phyloP scores from a whole-genome alignment of 1,139 yeast genomes.

The Debaryomycetaceae sp. region DNA sequence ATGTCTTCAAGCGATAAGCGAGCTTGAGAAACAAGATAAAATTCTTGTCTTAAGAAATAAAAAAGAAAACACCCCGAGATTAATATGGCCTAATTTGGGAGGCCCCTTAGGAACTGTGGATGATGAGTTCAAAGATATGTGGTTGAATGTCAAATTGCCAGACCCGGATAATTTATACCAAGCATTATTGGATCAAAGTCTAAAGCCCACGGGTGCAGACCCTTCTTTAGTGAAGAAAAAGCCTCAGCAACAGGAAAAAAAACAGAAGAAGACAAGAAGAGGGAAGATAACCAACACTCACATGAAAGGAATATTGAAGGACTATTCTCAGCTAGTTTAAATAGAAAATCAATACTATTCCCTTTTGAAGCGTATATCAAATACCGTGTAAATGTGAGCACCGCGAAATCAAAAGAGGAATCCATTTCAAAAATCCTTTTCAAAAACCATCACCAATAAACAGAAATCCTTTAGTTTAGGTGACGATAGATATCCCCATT shows the following conservation, averaged over 20 bases:
- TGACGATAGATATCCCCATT: neutral
- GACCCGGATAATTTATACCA: conserved; percentile 73
- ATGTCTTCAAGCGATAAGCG: conserved; percentile 74
- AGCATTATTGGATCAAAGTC: conserved; percentile 73
- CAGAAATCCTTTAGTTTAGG: neutral
- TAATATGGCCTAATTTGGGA: conserved; percentile 86
- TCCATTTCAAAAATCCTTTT: neutral
- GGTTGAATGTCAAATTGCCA: conserved; percentile 80
- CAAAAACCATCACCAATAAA: neutral
- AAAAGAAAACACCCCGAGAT: conserved; percentile 86
- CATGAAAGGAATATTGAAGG: conserved; percentile 92
- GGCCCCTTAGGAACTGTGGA: conserved; percentile 74
- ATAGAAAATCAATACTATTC: neutral
- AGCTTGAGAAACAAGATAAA: conserved; percentile 71
- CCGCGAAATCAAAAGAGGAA: neutral
- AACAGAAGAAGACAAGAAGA: conserved; percentile 87
- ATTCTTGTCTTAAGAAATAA: conserved; percentile 83
- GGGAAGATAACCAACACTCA: conserved; percentile 95
- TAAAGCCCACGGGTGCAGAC: conserved; percentile 95
- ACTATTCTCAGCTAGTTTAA: conserved; percentile 53
- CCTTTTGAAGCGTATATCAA: neutral
- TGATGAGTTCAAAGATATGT: conserved; percentile 77
- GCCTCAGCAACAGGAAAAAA: conserved; percentile 59
- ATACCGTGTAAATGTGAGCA: conserved; percentile 7
- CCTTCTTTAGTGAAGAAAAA: conserved; percentile 81